phyloP scores from a whole-genome alignment of 305 asterid genomes.

The Fraxinus velutina region DNA sequence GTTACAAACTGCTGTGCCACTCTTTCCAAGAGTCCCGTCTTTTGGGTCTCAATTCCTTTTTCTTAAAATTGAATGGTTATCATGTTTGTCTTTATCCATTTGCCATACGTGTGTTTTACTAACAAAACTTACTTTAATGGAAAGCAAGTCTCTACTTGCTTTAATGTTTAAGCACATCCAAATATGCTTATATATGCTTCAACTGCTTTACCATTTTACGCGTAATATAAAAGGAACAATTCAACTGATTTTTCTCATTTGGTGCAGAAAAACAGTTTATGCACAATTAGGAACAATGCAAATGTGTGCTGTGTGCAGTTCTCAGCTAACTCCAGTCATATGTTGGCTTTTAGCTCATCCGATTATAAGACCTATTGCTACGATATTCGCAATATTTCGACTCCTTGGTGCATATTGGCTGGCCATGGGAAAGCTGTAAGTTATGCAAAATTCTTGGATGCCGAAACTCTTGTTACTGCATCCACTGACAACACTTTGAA shows the following conservation, averaged over 20 bases:
- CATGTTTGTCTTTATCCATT: background rate
- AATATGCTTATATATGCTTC: slow-evolving; percentile 2
- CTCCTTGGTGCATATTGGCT: slow-evolving; percentile 80
- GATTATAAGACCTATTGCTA: slow-evolving; percentile 86
- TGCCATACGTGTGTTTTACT: background rate
- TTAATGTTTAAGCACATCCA: background rate
- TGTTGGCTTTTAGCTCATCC: slow-evolving; percentile 79
- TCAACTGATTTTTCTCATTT: slow-evolving; percentile 24
- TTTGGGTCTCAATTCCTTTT: slow-evolving; percentile 16
- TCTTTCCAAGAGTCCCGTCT: background rate
- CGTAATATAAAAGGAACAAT: background rate
- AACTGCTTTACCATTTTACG: background rate
- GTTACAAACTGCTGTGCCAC: background rate
- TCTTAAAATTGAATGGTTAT: slow-evolving; percentile 16
- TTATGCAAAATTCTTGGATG: slow-evolving; percentile 77
- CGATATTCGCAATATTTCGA: slow-evolving; percentile 72
- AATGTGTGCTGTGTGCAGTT: slow-evolving; percentile 91
- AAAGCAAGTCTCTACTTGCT: background rate
- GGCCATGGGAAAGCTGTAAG: slow-evolving; percentile 93
- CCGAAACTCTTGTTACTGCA: slow-evolving; percentile 74
- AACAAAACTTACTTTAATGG: background rate
- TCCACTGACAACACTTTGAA: slow-evolving; percentile 90
- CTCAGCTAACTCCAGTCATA: slow-evolving; percentile 63
- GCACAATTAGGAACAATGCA: slow-evolving; percentile 83
- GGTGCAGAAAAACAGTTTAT: slow-evolving; percentile 78